A percentile compares a stretch with the other conserved stretches of the same genome.
phyloP scores from a whole-genome alignment of 2,329 filamentous ascomycete species.

The Cadophora luteo-olivacea region DNA sequence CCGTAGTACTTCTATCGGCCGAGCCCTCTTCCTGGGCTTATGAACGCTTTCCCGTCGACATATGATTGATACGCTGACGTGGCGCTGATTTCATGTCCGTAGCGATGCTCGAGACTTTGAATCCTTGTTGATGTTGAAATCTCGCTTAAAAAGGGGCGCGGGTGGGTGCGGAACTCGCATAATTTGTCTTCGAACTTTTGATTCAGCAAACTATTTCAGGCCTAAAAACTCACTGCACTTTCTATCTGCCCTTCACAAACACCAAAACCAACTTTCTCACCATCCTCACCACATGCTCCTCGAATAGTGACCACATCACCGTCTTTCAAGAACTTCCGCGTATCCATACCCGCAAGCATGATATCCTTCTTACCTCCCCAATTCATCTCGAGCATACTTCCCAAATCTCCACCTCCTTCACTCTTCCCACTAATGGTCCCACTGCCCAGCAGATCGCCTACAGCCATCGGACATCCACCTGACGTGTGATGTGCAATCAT shows the following conservation, averaged over 20 bases:
- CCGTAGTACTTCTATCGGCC: too few species aligned
- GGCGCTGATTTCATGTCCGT: too few species aligned
- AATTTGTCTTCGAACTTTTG: not conserved
- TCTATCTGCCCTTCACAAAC: conserved; percentile 70
- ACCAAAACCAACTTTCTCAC: conserved; percentile 77
- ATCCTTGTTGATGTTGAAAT: not conserved
- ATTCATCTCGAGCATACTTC: conserved; percentile 76
- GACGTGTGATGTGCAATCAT: conserved; percentile 83
- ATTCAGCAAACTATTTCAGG: not conserved
- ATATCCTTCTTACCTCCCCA: conserved; percentile 71
- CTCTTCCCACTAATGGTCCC: conserved; percentile 76
- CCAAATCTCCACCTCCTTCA: conserved; percentile 57
- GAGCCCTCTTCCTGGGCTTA: too few species aligned
- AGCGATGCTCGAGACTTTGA: not conserved
- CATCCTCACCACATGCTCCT: conserved; percentile 70
- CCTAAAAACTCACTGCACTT: conserved; percentile 31
- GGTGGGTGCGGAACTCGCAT: not conserved
- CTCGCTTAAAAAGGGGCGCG: not conserved
- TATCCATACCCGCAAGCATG: conserved; percentile 66
- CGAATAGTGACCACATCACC: conserved; percentile 73
- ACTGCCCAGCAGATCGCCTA: conserved; percentile 78
- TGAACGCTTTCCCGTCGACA: too few species aligned
- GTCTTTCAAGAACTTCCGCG: conserved; percentile 75
- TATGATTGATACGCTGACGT: too few species aligned
- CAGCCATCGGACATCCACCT: conserved; percentile 75